phyloP scores from a whole-genome alignment of 352 stramenopile species.

The Aphanomyces euteiches region DNA sequence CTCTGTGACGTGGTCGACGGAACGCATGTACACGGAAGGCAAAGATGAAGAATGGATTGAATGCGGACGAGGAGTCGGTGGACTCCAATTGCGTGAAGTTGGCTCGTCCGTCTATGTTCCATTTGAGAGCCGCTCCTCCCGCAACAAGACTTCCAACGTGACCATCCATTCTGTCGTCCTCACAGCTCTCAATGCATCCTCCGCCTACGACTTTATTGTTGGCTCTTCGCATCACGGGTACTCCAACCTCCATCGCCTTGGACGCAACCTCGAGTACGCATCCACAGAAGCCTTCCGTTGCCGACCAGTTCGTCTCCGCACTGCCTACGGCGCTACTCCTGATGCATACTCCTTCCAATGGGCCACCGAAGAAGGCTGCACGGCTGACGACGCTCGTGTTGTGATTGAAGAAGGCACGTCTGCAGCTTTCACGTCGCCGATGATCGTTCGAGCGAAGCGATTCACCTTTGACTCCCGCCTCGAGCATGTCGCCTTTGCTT shows the following conservation, averaged over 20 bases:
- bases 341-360: constrained; percentile 72
- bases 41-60: constrained; percentile 34
- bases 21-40: constrained; percentile 55
- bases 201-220: constrained; percentile 64
- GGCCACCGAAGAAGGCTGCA: constrained; percentile 64
- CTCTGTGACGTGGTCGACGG: constrained; percentile 68
- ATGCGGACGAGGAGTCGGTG: constrained; percentile 36
- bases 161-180: constrained; percentile 69
- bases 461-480: constrained; percentile 35
- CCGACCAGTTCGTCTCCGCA: constrained; percentile 78
- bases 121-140: constrained; percentile 44
- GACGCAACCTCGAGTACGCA: constrained; percentile 46
- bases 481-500: constrained; percentile 66
- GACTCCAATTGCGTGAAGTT: constrained; percentile 69
- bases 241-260: constrained; percentile 61
- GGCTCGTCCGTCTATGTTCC: constrained; percentile 56
- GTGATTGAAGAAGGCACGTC: constrained; percentile 59
- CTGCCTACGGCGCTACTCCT: constrained; percentile 55
- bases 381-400: constrained; percentile 43
- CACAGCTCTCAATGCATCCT: constrained; percentile 34
- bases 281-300: constrained; percentile 48
- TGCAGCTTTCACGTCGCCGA: constrained; percentile 36
- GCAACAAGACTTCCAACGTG: constrained; percentile 41
- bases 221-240: constrained; percentile 75
- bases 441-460: neutral